These are phyloP conservation scores for Candida insectorum DNA, from an alignment of 805 yeast species.

Conservation along the genomic window DNA sequence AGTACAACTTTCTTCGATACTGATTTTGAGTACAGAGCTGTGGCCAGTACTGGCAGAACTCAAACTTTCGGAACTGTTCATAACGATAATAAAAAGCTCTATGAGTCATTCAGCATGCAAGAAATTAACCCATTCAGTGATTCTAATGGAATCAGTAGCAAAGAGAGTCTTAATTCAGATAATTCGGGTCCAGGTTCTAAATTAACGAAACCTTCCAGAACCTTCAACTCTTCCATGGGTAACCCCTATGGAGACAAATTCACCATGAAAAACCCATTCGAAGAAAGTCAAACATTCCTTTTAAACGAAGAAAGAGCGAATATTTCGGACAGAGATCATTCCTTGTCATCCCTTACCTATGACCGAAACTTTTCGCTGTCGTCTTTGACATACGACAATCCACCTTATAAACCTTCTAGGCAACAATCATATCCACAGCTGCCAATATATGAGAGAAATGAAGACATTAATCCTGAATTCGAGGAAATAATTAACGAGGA, in stretches of 20 bases:
- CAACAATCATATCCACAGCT: no score
- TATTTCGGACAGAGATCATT: no score
- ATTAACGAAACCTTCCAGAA: no score
- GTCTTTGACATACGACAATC: constrained; percentile 3
- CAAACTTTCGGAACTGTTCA: constrained; percentile 3
- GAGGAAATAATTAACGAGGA: no score
- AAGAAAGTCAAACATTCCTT: constrained; percentile 1
- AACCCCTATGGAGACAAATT: no score
- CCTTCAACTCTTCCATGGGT: no score
- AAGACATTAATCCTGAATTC: not conserved
- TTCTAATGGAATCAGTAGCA: not conserved
- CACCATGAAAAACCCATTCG: constrained; percentile 1
- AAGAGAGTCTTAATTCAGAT: not conserved
- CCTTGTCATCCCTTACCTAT: not conserved
- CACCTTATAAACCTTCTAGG: no score
- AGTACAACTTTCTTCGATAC: constrained; percentile 7
- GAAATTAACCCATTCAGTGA: constrained; percentile 6
- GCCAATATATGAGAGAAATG: no score
- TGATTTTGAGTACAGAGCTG: constrained; percentile 7
- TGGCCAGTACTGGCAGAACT: not conserved
- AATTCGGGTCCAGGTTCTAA: no score
- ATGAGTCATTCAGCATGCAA: constrained; percentile 8
- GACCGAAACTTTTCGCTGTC: constrained; percentile 2
- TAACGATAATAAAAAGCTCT: constrained; percentile 17
- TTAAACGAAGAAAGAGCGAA: not conserved